Base-by-base conservation (phyloP, 306 rosid species). In the Pueraria montana region DNA sequence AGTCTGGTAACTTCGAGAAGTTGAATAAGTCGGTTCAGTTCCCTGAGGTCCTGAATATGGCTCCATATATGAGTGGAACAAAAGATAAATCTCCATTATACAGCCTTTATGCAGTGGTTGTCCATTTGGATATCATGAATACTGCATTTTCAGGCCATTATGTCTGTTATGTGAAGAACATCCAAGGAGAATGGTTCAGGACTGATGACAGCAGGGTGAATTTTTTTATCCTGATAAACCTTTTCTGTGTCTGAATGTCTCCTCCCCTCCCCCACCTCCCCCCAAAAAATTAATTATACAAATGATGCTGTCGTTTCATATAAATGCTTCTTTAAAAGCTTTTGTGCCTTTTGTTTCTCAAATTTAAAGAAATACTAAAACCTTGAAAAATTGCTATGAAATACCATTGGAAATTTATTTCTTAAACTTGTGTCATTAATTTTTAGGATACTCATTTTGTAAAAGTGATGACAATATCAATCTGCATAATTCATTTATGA, bases 51-150 rank as follows among this genome's bases (percentile, higher is more conserved):
- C 87, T 93, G 77, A 70, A 91, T 88, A 78, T 93, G 94, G 78
- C 94, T 34, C 94, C 95, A 4, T 93, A 87, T 85, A 93, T 89
- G 87, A 89, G 88, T 18, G 90, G 90, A 66, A 64, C 83, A 21
- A 86, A 86, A 49, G 95, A 89, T 67, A 85, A 81, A 73, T 86
- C 88, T 79, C 89, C 94, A 52, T 10, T 84, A 21, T 93, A 89
- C 88, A 89, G 85, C 85, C 92, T 93, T 49, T 91, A 91, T 83
- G 97, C 92, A 0, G 95, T 91, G 84, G 94, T 93, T 72, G 97
- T 93, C 77, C 97, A 93, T 85, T 86, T 93, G 95, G 90, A 93
- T 82, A 87, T 74, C 77, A 87, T 78, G 94, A 88, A 88, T 83
- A 87, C 97, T 81, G 81, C 97, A 13, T 87, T 72, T 84, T 91